Evolutionary conservation across 73 alveolate species (phyloP).

Genomic region (Paramecium caudatum): DNA sequence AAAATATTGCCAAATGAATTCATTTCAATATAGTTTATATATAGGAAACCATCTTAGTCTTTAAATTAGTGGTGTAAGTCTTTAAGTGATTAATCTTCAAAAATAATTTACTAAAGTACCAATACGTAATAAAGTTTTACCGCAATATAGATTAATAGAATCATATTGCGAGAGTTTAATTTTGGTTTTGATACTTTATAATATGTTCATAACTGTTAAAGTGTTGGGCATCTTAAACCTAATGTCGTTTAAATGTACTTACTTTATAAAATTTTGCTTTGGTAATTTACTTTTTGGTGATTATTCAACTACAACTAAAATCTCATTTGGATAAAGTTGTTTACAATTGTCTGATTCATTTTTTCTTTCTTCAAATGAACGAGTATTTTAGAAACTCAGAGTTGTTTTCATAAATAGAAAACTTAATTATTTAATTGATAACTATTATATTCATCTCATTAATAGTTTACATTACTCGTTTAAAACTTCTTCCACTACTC

Average conservation of each 20-base stretch:
- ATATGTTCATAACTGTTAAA: neutral
- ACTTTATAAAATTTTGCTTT: constrained; percentile 49
- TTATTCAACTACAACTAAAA: constrained; percentile 20
- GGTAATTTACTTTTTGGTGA: constrained; percentile 42
- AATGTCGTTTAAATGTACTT: neutral
- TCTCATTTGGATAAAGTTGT: constrained; percentile 39
- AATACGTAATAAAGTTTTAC: constrained; percentile 3
- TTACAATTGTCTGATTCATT: constrained; percentile 43
- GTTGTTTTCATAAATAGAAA: constrained; percentile 21
- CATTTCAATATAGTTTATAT: constrained; percentile 52
- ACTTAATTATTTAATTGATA: neutral
- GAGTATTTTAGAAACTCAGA: constrained; percentile 39
- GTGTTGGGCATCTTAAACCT: constrained; percentile 40
- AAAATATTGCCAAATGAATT: constrained; percentile 28
- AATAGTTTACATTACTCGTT: neutral
- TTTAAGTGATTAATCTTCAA: constrained; percentile 20
- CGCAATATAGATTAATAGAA: constrained; percentile 44
- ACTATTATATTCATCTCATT: neutral
- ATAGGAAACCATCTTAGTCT: constrained; percentile 59
- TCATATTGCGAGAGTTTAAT: constrained; percentile 45
- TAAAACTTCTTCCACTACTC: neutral
- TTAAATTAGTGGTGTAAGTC: neutral
- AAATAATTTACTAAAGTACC: neutral
- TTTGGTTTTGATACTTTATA: neutral
- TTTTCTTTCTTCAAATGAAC: constrained; percentile 46